Evolutionary conservation across 176 grass and related monocot species (phyloP), one percentile per base, ranked within the genome.

Genomic region (Ananas comosus): DNA sequence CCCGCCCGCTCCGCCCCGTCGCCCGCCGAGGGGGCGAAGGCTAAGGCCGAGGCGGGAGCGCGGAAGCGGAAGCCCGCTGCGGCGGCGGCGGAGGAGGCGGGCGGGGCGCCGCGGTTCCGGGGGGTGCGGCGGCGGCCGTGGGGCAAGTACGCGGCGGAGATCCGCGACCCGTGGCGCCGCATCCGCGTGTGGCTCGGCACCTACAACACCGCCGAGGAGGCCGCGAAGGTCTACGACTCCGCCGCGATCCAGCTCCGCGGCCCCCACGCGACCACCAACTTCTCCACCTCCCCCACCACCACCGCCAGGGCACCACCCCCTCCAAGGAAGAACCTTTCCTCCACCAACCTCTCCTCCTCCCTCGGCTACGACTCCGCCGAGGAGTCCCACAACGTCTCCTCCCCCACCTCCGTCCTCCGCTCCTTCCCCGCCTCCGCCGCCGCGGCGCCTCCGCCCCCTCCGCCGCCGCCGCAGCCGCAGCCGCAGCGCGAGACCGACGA

Each of bases 61-160:
- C 9, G 76, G 64, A 88, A 83, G 80, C 64, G 86, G 64, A 85
- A 85, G 70, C 72, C 72, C 51, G 10, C 23, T 2, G 58, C 9
- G 18, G 48, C 19, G 65, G 12, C 2, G 63, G 53, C 14, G 10
- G 53, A 49, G 17, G 81, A 87, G 17, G 79, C 22, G 5, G 79
- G 33, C 3, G 72, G 19, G 11, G 84, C 79, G 69, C 82, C 18
- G 18, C 79, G 87, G 85, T 99, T 99, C 84, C 95, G 95, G 4
- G 95, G 95, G 47, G 95, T 99, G 4, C 76, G 95, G 8, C 67
- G 79, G 19, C 87, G 95, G 21, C 90, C 95, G 0, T 99, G 95
- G 95, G 95, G 95, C 25, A 99, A 99, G 79, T 99, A 94, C 69
- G 95, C 95, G 12, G 95, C 95, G 78, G 95, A 99, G 87, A 99